Evolutionary conservation across 176 grass and related monocot species (phyloP).

Genomic region (Dendrocalamus sinicus): DNA sequence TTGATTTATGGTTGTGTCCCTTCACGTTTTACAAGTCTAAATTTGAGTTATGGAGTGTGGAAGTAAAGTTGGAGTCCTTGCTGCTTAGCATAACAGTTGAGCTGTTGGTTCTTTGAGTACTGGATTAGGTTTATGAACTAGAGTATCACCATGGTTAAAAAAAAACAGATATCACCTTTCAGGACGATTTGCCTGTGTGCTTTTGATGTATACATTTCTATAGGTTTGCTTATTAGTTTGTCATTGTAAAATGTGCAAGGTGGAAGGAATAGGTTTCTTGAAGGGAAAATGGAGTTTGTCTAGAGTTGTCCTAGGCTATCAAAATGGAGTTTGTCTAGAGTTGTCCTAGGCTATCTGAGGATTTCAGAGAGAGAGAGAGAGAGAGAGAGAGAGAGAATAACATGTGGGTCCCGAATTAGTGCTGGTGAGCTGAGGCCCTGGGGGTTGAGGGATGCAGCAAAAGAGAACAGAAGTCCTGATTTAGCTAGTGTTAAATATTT

Average conservation of each 20-base stretch:
- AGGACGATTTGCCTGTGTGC: neutral
- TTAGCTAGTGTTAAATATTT: neutral
- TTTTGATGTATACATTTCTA: constrained; percentile 18
- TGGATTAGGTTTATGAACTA: constrained; percentile 43
- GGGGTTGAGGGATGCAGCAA: neutral
- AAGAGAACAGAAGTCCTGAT: neutral
- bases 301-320: neutral
- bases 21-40: constrained; percentile 16
- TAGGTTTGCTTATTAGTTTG: constrained; percentile 26
- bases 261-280: constrained; percentile 32
- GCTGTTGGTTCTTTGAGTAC: constrained; percentile 37
- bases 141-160: neutral
- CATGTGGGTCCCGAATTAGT: neutral
- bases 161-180: constrained; percentile 25
- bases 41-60: constrained; percentile 30
- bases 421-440: neutral
- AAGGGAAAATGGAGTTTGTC: neutral
- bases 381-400: neutral
- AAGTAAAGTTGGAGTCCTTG: constrained; percentile 26
- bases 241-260: neutral
- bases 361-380: neutral
- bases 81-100: constrained; percentile 21
- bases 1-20: constrained; percentile 31
- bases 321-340: neutral
- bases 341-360: neutral